phyloP scores from a whole-genome alignment of 164 flowering plant genomes.

The Nymphaea colorata region DNA sequence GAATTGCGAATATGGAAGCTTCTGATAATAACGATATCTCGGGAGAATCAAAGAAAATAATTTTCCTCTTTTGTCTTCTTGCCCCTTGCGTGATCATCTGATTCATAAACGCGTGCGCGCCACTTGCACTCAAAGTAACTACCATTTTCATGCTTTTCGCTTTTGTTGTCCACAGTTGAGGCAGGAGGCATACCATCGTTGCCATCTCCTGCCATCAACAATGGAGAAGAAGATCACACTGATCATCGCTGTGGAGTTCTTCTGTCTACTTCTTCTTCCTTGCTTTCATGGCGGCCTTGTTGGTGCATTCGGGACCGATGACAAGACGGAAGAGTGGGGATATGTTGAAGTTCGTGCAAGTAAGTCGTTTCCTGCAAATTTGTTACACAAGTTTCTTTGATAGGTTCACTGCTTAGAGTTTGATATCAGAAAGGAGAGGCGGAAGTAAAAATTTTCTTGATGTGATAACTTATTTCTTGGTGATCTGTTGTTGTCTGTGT shows the following conservation, averaged over 20 bases:
- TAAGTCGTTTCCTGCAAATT: conserved; percentile 7
- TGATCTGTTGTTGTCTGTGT: not conserved
- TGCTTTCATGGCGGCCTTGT: conserved; percentile 9
- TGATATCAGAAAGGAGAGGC: no score
- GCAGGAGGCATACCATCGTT: not conserved
- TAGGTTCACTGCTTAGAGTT: not conserved
- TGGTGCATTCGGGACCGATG: conserved; percentile 18
- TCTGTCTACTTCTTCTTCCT: conserved; percentile 4
- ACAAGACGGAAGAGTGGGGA: conserved; percentile 51
- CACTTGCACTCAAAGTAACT: no score
- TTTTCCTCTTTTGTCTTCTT: no score
- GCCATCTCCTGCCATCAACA: not conserved
- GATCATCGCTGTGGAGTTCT: not conserved
- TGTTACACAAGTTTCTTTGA: not conserved
- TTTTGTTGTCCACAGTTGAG: no score
- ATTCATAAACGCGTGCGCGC: no score
- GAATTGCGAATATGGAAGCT: no score
- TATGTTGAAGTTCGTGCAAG: conserved; percentile 48
- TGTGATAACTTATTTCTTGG: not conserved
- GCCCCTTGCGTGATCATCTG: no score
- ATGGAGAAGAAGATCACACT: conserved; percentile 12
- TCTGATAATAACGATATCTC: no score
- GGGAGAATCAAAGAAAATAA: no score
- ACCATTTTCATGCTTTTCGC: no score
- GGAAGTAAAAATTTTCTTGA: no score